These are phyloP conservation scores for Trypanosoma melophagium DNA, from an alignment of 208 protist species.

Conservation along the genomic window DNA sequence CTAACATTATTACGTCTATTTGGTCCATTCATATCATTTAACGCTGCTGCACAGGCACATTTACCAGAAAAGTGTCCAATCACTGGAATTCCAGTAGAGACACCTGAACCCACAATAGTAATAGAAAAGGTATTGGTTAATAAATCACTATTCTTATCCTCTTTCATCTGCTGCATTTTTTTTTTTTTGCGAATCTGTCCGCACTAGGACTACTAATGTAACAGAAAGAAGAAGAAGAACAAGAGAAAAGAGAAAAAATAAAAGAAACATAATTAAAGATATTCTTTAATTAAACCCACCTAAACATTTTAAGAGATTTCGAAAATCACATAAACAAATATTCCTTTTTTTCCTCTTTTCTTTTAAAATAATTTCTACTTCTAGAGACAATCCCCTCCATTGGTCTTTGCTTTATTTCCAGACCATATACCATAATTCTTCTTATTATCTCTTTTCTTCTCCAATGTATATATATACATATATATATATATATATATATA, in stretches of 20 bases:
- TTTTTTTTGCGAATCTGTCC: not conserved
- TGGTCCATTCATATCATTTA: conserved; percentile 47
- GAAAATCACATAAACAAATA: not conserved
- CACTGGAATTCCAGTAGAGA: conserved; percentile 82
- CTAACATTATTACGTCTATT: conserved; percentile 86
- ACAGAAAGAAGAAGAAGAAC: not conserved
- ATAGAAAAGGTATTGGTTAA: conserved; percentile 20
- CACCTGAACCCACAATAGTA: conserved; percentile 77
- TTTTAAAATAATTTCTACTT: not conserved
- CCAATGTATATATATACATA: conserved; percentile 2
- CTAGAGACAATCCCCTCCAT: not conserved
- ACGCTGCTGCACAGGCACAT: conserved; percentile 78
- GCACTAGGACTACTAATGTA: not conserved
- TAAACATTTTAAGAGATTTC: not conserved
- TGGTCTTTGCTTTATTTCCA: not conserved
- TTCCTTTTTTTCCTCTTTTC: conserved; percentile 19
- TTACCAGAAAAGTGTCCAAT: conserved; percentile 69
- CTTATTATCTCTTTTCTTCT: not conserved
- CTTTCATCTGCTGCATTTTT: not conserved
- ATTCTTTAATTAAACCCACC: not conserved
- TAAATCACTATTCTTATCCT: not conserved
- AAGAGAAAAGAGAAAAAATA: conserved; percentile 22
- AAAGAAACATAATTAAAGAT: conserved; percentile 11
- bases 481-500: not conserved
- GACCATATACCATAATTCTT: not conserved